These are phyloP conservation scores for Piloderma croceum DNA, from an alignment of 768 basidiomycete species.

Conservation along the genomic window DNA sequence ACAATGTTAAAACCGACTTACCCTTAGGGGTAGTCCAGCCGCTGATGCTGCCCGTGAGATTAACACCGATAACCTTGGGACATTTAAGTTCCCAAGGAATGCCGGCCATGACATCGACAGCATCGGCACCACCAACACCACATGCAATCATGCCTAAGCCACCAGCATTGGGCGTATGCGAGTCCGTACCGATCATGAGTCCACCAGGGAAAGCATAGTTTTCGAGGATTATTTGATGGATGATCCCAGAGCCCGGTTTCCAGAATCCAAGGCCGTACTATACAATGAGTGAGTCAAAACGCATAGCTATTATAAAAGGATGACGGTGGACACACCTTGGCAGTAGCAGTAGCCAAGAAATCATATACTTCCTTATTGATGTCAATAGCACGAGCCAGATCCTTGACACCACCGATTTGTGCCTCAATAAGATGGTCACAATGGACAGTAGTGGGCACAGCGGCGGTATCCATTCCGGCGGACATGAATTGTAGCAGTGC, in stretches of 20 bases:
- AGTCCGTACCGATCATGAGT: constrained; percentile 99
- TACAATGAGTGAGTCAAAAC: not conserved
- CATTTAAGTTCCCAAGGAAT: constrained; percentile 99
- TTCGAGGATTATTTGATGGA: constrained; percentile 98
- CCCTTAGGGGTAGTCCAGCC: constrained; percentile 99
- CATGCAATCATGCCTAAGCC: constrained; percentile 99
- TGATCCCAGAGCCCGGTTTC: constrained; percentile 98
- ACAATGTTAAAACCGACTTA: constrained; percentile 24
- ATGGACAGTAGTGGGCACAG: constrained; percentile 97
- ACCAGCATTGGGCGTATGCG: constrained; percentile 98
- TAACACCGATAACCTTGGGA: constrained; percentile 98
- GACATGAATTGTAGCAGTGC: constrained; percentile 99
- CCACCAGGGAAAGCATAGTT: constrained; percentile 99
- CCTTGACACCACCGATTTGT: constrained; percentile 88
- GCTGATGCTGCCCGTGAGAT: constrained; percentile 87
- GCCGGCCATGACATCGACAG: constrained; percentile 97
- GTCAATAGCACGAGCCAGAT: constrained; percentile 85
- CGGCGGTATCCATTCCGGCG: constrained; percentile 95
- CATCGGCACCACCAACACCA: constrained; percentile 99
- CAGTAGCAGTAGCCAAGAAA: constrained; percentile 95
- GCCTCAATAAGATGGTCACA: constrained; percentile 99
- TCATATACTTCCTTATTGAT: constrained; percentile 99
- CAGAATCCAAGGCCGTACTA: constrained; percentile 99
- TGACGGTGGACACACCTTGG: constrained; percentile 52
- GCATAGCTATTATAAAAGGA: not conserved